These are phyloP conservation scores for Suillus decipiens DNA, from an alignment of 768 basidiomycete genomes.

Conservation along the genomic window DNA sequence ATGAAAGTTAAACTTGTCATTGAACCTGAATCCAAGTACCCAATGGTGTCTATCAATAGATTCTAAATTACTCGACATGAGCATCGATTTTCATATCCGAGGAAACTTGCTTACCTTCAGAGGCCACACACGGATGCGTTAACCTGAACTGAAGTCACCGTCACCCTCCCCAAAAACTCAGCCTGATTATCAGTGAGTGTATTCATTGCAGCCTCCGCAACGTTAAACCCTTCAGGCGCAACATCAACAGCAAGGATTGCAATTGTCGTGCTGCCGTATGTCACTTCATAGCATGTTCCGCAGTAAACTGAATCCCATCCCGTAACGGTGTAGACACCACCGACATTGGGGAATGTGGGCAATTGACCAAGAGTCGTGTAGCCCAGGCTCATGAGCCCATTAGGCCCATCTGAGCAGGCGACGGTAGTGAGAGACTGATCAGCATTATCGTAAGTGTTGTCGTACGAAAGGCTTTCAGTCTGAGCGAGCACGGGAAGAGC, in stretches of 20 bases:
- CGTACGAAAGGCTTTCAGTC: conserved; percentile 28
- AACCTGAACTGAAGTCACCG: conserved; percentile 46
- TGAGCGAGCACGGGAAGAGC: conserved; percentile 22
- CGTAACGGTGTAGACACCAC: conserved; percentile 34
- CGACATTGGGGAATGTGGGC: conserved; percentile 34
- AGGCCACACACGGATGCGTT: conserved; percentile 49
- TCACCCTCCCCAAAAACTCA: conserved; percentile 46
- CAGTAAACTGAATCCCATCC: conserved; percentile 32
- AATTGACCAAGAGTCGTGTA: conserved; percentile 36
- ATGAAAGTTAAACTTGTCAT: neutral
- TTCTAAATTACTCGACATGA: neutral
- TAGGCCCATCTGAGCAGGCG: conserved; percentile 35
- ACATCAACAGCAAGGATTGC: conserved; percentile 31
- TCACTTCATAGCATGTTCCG: conserved; percentile 36
- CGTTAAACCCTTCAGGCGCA: conserved; percentile 41
- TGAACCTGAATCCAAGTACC: neutral
- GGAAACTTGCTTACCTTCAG: neutral
- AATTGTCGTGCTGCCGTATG: conserved; percentile 25
- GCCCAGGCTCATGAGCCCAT: conserved; percentile 33
- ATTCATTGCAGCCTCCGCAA: conserved; percentile 58
- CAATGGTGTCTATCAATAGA: neutral
- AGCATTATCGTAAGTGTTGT: conserved; percentile 32
- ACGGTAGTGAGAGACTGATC: conserved; percentile 19
- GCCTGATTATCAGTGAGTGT: conserved; percentile 50
- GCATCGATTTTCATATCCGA: neutral